phyloP scores from a whole-genome alignment of 352 stramenopile genomes.

The Phytopythium boreale region DNA sequence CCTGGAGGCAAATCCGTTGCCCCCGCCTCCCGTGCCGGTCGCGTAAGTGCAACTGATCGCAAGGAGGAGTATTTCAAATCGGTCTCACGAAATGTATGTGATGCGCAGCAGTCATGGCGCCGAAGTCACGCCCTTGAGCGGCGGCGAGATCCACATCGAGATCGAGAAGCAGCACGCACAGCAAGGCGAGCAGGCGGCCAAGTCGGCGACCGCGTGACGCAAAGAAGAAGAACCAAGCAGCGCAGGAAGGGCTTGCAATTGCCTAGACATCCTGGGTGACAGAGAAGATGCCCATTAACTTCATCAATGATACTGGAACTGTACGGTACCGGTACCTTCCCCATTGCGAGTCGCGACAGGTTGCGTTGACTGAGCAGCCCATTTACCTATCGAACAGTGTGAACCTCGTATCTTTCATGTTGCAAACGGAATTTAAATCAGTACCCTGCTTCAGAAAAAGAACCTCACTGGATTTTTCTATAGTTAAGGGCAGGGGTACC shows the following conservation, averaged over 20 bases:
- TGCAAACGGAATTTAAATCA: neutral
- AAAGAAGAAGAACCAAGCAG: too few relatives aligned
- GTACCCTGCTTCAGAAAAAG: neutral
- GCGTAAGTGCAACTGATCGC: neutral
- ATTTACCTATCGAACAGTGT: neutral
- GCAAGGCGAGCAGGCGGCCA: constrained; percentile 12
- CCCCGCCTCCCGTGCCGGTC: constrained; percentile 11
- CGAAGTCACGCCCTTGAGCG: constrained; percentile 54
- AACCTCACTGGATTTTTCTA: constrained; percentile 8
- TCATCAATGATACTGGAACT: neutral
- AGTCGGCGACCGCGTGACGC: neutral
- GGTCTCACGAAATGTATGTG: neutral
- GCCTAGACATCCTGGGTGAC: too few relatives aligned
- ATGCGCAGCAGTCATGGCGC: constrained; percentile 29
- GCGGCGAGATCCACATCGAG: constrained; percentile 66
- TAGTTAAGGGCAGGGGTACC: neutral
- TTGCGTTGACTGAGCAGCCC: neutral
- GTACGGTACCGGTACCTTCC: too few relatives aligned
- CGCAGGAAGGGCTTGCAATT: neutral
- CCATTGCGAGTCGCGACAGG: too few relatives aligned
- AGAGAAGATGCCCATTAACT: neutral
- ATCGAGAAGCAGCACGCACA: constrained; percentile 46
- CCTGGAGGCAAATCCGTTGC: constrained; percentile 42
- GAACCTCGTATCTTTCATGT: constrained; percentile 6
- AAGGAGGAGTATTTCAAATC: neutral